Percentiles rank a stretch among this genome's conserved stretches.
phyloP scores from a whole-genome alignment of 2,329 filamentous ascomycete genomes.

The Meredithiella fracta region DNA sequence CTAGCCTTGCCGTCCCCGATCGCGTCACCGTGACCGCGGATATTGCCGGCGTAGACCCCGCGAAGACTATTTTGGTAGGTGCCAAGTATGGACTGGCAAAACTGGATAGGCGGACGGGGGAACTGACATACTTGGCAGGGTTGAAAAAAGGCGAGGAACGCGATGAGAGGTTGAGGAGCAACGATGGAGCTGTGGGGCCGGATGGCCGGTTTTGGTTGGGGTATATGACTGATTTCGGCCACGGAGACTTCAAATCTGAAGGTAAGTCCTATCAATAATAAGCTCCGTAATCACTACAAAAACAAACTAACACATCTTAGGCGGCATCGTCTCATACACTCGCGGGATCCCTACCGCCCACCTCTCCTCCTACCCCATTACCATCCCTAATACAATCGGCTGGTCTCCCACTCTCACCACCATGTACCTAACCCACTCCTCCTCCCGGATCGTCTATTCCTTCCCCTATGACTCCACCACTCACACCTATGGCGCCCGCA shows the following conservation, averaged over 20 bases:
- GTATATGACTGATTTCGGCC: slow-evolving; percentile 60
- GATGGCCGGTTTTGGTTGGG: slow-evolving; percentile 74
- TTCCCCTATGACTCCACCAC: slow-evolving; percentile 56
- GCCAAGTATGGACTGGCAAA: slow-evolving; percentile 72
- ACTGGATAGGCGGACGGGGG: slow-evolving; percentile 45
- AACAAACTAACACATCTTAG: slow-evolving; percentile 25
- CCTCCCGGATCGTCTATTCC: slow-evolving; percentile 50
- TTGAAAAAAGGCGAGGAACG: slow-evolving; percentile 24
- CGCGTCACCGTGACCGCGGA: slow-evolving; percentile 57
- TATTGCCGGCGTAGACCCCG: slow-evolving; percentile 47
- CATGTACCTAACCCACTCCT: slow-evolving; percentile 73
- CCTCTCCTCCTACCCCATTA: slow-evolving; percentile 52
- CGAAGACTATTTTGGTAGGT: slow-evolving; percentile 54
- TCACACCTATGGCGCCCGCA: slow-evolving; percentile 46
- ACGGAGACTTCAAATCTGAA: slow-evolving; percentile 42
- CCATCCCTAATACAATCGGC: slow-evolving; percentile 70
- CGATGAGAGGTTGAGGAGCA: slow-evolving; percentile 46
- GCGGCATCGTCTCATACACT: slow-evolving; percentile 57
- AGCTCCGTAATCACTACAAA: background rate
- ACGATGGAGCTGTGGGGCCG: slow-evolving; percentile 70
- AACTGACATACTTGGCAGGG: slow-evolving; percentile 36
- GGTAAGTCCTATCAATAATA: slow-evolving; percentile 22
- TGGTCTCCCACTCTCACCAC: slow-evolving; percentile 59
- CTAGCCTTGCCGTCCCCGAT: slow-evolving; percentile 41
- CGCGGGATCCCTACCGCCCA: slow-evolving; percentile 38